Evolutionary conservation across 2,329 filamentous ascomycete genomes (phyloP), one percentile per base, ranked within the genome.

Genomic region (Beauveria bassiana): DNA sequence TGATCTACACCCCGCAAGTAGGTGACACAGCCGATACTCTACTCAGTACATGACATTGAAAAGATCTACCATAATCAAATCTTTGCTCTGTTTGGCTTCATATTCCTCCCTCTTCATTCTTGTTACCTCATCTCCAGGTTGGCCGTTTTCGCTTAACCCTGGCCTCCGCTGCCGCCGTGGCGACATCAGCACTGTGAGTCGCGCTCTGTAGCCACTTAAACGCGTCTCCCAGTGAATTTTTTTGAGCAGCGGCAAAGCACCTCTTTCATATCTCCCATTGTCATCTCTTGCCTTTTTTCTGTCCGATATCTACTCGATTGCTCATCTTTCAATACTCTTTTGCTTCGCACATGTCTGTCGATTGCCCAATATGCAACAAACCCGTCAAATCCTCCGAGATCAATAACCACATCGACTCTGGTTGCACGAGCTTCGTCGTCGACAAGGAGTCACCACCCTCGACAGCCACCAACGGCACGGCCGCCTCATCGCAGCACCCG

Each of bases 341-440:
- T 26, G 16, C n/a, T 12, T 43, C 34, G 45, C 56, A 59, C 56
- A 75, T 75, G 73, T 69, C 73, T 70, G 89, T 96, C 67, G 83
- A 85, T 68, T 96, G 92, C 71, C 92, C 92, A 18, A 90, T 93
- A 66, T 96, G 92, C 78, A 81, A 84, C 70, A 88, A 89, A 68
- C 78, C 81, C 61, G 90, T 95, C 68, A 87, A 84, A 66, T 77
- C 87, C 66, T 77, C 78, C 70, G 84, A 88, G 66, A 98, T 98
- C 79, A 98, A 98, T 76, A 81, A 82, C 67, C 93, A 98, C 74
- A 86, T 98, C 71, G 95, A 98, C 76, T 93, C 91, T 34, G 84
- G 83, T 65, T 98, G 93, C 77, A 74, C 83, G 63, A 80, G 78
- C 42, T 87, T 87, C 71, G 73, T 95, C 65, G 77, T 88, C 70